Percentiles rank a stretch among this genome's conserved stretches.
phyloP scores from a whole-genome alignment of 371 early-diverging fungal species.

The Choanephora cucurbitarum region DNA sequence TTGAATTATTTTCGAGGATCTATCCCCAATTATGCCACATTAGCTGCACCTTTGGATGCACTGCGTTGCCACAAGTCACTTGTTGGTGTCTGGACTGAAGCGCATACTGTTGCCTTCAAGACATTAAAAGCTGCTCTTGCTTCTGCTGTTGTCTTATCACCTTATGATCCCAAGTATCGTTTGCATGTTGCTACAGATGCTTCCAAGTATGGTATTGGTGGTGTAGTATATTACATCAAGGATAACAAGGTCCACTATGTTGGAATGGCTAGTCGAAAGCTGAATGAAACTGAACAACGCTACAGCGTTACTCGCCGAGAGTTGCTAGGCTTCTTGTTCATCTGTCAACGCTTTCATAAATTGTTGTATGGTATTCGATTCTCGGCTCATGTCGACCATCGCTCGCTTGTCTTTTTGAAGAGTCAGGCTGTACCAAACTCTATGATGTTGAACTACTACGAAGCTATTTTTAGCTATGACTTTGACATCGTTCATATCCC shows the following conservation, averaged over 20 bases:
- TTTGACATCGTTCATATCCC: slow-evolving; percentile 17
- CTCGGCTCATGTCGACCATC: background rate
- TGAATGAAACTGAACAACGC: background rate
- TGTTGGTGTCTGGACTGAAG: background rate
- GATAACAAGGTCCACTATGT: background rate
- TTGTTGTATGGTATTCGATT: slow-evolving; percentile 5
- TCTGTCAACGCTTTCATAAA: background rate
- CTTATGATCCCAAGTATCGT: background rate
- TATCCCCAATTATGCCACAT: slow-evolving; percentile 1
- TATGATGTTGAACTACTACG: slow-evolving; percentile 1
- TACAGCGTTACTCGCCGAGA: slow-evolving; percentile 6
- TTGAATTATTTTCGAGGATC: slow-evolving; percentile 5
- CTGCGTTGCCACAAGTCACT: background rate
- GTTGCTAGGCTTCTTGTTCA: background rate
- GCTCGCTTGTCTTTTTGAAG: background rate
- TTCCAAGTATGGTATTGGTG: slow-evolving; percentile 4
- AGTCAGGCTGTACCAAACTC: background rate
- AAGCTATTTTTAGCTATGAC: slow-evolving; percentile 2
- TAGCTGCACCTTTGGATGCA: slow-evolving; percentile 1
- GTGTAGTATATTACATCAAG: slow-evolving; percentile 5
- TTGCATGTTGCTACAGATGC: slow-evolving; percentile 15
- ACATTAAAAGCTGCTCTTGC: background rate
- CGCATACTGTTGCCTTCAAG: slow-evolving; percentile 5
- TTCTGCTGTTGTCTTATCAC: too few species aligned
- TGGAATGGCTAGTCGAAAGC: slow-evolving; percentile 4